Base-by-base conservation (phyloP, 2,329 filamentous ascomycete genomes). In the Fusarium cyanostomum region DNA sequence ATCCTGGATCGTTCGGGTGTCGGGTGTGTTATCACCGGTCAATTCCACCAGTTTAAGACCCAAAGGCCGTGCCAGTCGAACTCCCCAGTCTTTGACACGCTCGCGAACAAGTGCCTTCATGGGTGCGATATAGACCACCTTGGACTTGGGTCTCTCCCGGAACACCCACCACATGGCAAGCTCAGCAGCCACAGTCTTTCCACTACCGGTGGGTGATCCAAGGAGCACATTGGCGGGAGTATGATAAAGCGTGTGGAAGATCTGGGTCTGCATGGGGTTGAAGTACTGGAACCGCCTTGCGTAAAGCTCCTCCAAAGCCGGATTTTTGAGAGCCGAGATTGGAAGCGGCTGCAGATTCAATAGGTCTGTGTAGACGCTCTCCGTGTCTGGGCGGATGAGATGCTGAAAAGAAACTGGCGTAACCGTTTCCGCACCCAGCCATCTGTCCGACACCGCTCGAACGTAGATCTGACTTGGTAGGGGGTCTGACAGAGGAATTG, bases 161-260 rank as follows among this genome's bases (percentile, higher is more conserved):
- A 99, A 98, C 3, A 95, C 94, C 93, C 94, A 97, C 96, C 96
- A 99, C 94, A 99, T 98, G 24, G 96, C 94, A 60, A 99, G 80
- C 74, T 99, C 95, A 44, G 92, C 93, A 15, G 96, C 95, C 35
- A 99, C 91, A 1, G 96, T 99, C 81, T 99, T 99, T 56, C 95
- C 95, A 82, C 93, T 97, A 56, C 95, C 95, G 0, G 96, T 99
- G 0, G 95, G 96, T 3, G 95, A 98, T 8, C 96, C 95, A 8
- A 99, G 85, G 4, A 99, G 84, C 5, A 99, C 94, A 72, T 99
- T 99, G 41, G 92, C 90, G 8, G 91, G 78, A 0, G 95, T 97
- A 74, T 98, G 90, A 67, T 99, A 99, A 30, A 99, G 85, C 12
- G 92, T 94, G 72, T 99, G 95, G 78, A 99, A 99, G 48, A 99